Evolutionary conservation across 208 protist genomes (phyloP).

Genomic region (Leishmania arabica): DNA sequence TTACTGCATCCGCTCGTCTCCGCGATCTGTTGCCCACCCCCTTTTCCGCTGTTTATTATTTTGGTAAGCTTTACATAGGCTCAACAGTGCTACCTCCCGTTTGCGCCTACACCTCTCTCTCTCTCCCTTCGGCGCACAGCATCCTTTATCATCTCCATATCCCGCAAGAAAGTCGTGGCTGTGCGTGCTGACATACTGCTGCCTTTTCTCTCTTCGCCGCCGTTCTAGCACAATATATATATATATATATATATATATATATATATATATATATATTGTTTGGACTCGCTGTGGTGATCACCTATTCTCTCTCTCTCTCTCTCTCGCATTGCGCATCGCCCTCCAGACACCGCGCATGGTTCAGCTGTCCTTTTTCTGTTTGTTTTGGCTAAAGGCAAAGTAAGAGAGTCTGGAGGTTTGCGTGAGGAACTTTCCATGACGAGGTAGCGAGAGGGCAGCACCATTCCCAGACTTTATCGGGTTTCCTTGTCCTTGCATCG

Average conservation of each 20-base stretch:
- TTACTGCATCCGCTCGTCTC: not conserved
- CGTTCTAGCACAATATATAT: not conserved
- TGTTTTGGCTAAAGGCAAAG: not conserved
- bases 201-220: not conserved
- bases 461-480: not conserved
- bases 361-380: not conserved
- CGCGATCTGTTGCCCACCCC: not conserved
- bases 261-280: not conserved
- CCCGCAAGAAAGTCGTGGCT: not conserved
- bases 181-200: not conserved
- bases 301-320: constrained; percentile 1
- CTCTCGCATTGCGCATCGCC: not conserved
- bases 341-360: not conserved
- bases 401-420: not conserved
- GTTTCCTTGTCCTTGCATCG: not conserved
- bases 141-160: not conserved
- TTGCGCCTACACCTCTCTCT: not conserved
- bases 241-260: not conserved
- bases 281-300: not conserved
- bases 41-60: not conserved
- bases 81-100: not conserved
- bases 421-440: not conserved
- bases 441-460: not conserved
- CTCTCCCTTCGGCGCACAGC: not conserved
- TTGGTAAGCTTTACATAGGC: not conserved